phyloP scores from a whole-genome alignment of 306 rosid genomes.

The Comarum palustre region DNA sequence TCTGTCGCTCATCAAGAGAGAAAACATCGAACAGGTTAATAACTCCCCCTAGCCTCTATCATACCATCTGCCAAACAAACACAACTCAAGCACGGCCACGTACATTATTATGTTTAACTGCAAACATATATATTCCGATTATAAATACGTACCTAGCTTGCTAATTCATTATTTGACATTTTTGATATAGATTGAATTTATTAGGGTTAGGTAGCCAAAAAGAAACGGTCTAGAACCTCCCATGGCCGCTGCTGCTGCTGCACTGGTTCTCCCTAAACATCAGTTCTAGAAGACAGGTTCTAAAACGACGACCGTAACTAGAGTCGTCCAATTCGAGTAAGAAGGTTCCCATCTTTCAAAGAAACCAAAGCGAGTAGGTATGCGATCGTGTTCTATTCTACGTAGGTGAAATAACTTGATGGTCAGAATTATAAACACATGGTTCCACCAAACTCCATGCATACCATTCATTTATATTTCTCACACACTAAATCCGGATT shows the following conservation, averaged over 20 bases:
- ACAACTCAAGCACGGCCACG: neutral
- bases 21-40: neutral
- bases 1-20: too few relatives aligned
- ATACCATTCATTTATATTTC: neutral
- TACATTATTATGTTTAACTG: neutral
- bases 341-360: neutral
- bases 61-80: neutral
- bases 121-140: neutral
- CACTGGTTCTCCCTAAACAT: neutral
- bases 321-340: neutral
- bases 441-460: slow-evolving; percentile 7
- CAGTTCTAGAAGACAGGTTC: neutral
- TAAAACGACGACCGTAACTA: neutral
- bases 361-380: neutral
- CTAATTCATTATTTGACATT: neutral
- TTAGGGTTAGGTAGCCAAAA: neutral
- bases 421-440: neutral
- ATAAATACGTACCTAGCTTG: neutral
- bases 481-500: neutral
- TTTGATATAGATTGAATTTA: neutral
- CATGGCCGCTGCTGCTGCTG: neutral
- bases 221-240: neutral
- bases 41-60: neutral
- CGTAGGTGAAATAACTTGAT: neutral
- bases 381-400: neutral